Evolutionary conservation across 495 filamentous ascomycete species (phyloP).

Genomic region (Beverwykella pulmonaria): DNA sequence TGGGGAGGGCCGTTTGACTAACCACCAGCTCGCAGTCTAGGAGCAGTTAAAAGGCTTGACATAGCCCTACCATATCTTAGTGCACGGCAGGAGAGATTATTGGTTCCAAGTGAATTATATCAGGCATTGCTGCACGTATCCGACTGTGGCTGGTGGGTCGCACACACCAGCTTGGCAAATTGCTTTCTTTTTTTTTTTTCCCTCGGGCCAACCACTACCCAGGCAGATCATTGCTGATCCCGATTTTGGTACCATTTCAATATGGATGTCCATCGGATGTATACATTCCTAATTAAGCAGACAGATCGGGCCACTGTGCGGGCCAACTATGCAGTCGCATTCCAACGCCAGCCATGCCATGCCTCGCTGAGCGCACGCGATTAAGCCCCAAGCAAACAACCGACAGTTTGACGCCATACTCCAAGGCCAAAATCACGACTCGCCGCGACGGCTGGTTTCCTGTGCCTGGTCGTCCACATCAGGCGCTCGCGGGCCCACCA

Average conservation of each 20-base stretch:
- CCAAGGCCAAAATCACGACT: conserved; percentile 32
- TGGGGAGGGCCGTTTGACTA: neutral
- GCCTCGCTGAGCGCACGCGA: conserved; percentile 4
- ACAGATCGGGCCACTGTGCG: neutral
- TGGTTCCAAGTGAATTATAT: neutral
- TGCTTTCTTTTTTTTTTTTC: conserved; percentile 10
- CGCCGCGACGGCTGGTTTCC: conserved; percentile 13
- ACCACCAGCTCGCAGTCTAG: neutral
- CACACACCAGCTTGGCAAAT: neutral
- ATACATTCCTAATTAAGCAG: neutral
- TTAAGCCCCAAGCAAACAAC: conserved; percentile 4
- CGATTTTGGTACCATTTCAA: neutral
- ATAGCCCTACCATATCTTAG: neutral
- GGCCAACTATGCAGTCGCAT: neutral
- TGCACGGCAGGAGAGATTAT: neutral
- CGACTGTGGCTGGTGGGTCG: neutral
- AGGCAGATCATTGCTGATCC: neutral
- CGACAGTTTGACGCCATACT: conserved; percentile 28
- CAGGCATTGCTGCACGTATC: neutral
- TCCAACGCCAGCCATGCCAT: conserved; percentile 30
- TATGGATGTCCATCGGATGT: neutral
- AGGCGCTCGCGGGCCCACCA: conserved; percentile 71
- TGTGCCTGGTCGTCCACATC: conserved; percentile 38
- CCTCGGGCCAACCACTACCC: neutral
- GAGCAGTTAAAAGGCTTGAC: neutral